Conservation (phyloP, 139 green algal genomes). For the Chlamydomonas applanata region DNA sequence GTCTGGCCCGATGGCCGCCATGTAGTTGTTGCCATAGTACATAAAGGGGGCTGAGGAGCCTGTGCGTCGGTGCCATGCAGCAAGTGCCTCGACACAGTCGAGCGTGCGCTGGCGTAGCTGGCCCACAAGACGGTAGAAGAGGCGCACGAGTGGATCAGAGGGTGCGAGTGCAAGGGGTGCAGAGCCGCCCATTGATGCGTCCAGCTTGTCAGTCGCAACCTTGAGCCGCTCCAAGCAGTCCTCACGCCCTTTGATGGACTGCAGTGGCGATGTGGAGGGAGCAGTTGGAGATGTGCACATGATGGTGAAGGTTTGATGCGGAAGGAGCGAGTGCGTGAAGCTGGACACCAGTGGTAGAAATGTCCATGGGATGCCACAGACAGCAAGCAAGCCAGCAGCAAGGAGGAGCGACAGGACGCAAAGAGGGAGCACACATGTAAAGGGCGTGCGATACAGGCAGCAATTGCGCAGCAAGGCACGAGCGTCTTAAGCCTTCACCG, state of each 20-base stretch:
- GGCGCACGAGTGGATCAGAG: slow-evolving; percentile 28
- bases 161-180: slow-evolving; percentile 32
- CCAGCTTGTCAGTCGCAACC: slow-evolving; percentile 37
- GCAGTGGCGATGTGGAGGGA: not conserved
- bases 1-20: slow-evolving; percentile 15
- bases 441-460: too few species aligned
- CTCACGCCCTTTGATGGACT: slow-evolving; percentile 47
- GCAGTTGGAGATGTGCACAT: not conserved
- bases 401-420: too few species aligned
- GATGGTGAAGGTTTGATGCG: not conserved
- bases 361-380: too few species aligned
- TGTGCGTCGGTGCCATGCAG: slow-evolving; percentile 44
- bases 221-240: slow-evolving; percentile 47
- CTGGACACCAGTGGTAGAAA: not conserved
- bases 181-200: slow-evolving; percentile 23
- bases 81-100: slow-evolving; percentile 43
- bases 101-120: slow-evolving; percentile 43
- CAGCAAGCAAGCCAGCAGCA: too few species aligned
- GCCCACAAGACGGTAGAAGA: slow-evolving; percentile 40
- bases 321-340: not conserved
- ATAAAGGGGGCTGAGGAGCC: slow-evolving; percentile 36
- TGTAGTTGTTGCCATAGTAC: slow-evolving; percentile 43
- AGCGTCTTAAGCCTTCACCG: too few species aligned
- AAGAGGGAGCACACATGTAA: too few species aligned
- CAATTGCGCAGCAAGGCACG: too few species aligned